Conservation (phyloP, 2,329 filamentous ascomycete genomes). For the Clarireedia monteithiana region DNA sequence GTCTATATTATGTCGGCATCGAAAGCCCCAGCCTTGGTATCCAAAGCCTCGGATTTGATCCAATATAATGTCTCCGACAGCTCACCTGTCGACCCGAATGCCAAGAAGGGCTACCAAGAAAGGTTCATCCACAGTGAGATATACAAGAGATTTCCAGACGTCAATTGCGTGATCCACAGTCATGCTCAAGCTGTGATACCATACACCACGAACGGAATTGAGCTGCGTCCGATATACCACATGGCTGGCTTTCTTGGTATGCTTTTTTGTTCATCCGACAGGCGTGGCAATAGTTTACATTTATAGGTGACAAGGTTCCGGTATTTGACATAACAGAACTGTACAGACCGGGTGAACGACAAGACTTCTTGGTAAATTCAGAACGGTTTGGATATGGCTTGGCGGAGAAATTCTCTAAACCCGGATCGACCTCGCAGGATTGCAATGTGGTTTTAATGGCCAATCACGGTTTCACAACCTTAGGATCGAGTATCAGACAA, state of each 20-base stretch:
- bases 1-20: constrained; percentile 42
- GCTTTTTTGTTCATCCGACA: neutral
- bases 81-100: constrained; percentile 33
- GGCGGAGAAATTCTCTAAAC: constrained; percentile 28
- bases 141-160: constrained; percentile 33
- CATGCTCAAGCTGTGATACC: constrained; percentile 37
- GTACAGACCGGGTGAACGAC: constrained; percentile 23
- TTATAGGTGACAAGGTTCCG: constrained; percentile 22
- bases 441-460: constrained; percentile 37
- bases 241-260: constrained; percentile 37
- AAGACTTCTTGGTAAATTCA: constrained; percentile 34
- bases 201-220: constrained; percentile 34
- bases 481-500: constrained; percentile 32
- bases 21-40: constrained; percentile 40
- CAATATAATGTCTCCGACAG: constrained; percentile 38
- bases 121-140: constrained; percentile 41
- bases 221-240: constrained; percentile 35
- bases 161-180: constrained; percentile 37
- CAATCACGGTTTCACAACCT: constrained; percentile 37
- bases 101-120: constrained; percentile 35
- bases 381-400: constrained; percentile 30
- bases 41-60: constrained; percentile 36
- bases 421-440: constrained; percentile 12
- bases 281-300: neutral
- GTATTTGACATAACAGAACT: constrained; percentile 29